phyloP scores from a whole-genome alignment of 331 rosid genomes.

The Malus hybrid region DNA sequence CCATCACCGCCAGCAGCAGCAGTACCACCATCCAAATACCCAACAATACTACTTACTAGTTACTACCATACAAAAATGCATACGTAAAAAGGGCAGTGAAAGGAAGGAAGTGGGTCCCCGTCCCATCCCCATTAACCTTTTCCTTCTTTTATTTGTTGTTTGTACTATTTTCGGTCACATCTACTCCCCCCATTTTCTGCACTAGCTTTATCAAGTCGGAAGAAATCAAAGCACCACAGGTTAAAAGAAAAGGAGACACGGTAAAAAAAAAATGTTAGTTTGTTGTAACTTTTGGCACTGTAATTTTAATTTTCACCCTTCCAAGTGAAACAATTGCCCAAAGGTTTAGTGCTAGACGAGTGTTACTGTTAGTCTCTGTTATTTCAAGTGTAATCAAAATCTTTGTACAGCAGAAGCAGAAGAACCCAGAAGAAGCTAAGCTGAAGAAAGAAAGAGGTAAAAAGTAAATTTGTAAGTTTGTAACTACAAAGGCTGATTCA shows the following conservation, averaged over 20 bases:
- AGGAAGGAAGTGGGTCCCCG: conserved; percentile 49
- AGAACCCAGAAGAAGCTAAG: not conserved
- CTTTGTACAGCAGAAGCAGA: conserved; percentile 47
- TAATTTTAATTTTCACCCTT: conserved; percentile 18
- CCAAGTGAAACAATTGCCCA: conserved; percentile 12
- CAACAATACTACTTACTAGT: conserved; percentile 49
- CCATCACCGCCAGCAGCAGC: not conserved
- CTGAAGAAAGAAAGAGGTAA: not conserved
- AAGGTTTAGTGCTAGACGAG: conserved; percentile 5
- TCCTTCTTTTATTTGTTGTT: conserved; percentile 22
- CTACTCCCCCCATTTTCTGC: conserved; percentile 25
- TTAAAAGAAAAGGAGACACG: conserved; percentile 22
- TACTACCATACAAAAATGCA: conserved; percentile 78
- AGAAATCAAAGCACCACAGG: conserved; percentile 37
- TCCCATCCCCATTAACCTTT: conserved; percentile 16
- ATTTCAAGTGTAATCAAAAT: conserved; percentile 31
- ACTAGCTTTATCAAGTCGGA: conserved; percentile 34
- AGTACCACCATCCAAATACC: conserved; percentile 16
- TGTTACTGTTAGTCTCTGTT: conserved; percentile 10
- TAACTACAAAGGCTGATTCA: conserved; percentile 30
- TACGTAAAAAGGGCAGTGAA: conserved; percentile 53
- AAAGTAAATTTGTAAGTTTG: conserved; percentile 9
- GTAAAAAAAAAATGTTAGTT: conserved; percentile 17
- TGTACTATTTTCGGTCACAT: conserved; percentile 32
- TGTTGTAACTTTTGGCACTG: conserved; percentile 41